Evolutionary conservation across 768 basidiomycete species (phyloP).

Genomic region (Roridomyces roridus): DNA sequence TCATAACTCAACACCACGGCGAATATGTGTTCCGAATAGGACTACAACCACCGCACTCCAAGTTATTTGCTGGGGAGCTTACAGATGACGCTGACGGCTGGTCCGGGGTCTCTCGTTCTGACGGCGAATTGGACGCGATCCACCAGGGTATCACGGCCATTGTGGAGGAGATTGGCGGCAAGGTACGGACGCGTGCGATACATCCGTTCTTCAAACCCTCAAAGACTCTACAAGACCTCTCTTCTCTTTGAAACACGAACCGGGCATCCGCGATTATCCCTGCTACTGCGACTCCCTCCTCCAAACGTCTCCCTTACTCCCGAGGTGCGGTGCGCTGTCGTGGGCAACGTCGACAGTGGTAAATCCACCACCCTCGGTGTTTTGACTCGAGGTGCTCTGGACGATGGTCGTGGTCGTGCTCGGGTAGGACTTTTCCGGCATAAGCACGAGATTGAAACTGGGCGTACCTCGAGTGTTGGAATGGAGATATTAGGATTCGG

Average conservation of each 20-base stretch:
- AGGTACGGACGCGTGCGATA: constrained; percentile 48
- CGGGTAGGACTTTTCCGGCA: constrained; percentile 93
- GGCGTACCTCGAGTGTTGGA: constrained; percentile 93
- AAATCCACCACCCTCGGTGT: constrained; percentile 96
- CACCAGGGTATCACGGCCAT: constrained; percentile 48
- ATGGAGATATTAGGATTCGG: constrained; percentile 98
- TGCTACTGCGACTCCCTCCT: constrained; percentile 78
- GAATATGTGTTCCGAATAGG: constrained; percentile 83
- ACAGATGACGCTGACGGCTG: constrained; percentile 55
- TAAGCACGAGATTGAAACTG: constrained; percentile 97
- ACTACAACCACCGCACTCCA: constrained; percentile 60
- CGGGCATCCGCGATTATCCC: constrained; percentile 58
- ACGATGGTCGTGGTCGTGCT: constrained; percentile 82
- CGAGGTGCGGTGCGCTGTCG: constrained; percentile 94
- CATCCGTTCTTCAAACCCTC: not conserved
- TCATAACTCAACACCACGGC: constrained; percentile 72
- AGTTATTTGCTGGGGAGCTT: constrained; percentile 62
- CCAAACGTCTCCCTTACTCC: constrained; percentile 78
- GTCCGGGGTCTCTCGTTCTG: constrained; percentile 57
- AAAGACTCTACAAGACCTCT: constrained; percentile 50
- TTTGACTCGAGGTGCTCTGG: constrained; percentile 85
- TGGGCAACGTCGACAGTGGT: constrained; percentile 94
- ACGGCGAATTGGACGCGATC: constrained; percentile 58
- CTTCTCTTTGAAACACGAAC: constrained; percentile 54
- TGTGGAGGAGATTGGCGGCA: constrained; percentile 82